phyloP scores from a whole-genome alignment of 148 eudicot genomes.

The Diospyros kaki region DNA sequence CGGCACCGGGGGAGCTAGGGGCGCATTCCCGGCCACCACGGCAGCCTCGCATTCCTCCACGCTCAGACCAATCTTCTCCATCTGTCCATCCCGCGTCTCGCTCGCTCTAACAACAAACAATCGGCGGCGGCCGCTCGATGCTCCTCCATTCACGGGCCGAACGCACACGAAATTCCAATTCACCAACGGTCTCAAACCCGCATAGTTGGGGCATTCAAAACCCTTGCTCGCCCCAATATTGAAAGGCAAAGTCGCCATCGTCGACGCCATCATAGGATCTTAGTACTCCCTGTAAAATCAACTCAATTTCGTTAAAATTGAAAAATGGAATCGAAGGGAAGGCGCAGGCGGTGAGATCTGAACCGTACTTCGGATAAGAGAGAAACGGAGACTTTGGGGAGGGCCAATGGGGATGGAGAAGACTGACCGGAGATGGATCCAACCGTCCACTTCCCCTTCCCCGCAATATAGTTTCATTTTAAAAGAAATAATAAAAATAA shows the following conservation, averaged over 20 bases:
- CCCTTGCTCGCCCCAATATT: constrained; percentile 32
- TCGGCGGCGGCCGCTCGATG: constrained; percentile 5
- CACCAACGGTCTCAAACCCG: constrained; percentile 15
- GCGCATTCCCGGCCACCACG: constrained; percentile 75
- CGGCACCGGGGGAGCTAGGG: constrained; percentile 71
- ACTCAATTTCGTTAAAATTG: too few relatives aligned
- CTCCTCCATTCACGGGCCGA: constrained; percentile 7
- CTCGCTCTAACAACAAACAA: constrained; percentile 32
- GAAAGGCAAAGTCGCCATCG: constrained; percentile 27
- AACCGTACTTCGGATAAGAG: too few relatives aligned
- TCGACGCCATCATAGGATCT: constrained; percentile 26
- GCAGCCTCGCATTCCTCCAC: constrained; percentile 89
- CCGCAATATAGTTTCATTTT: too few relatives aligned
- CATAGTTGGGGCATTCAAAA: constrained; percentile 18
- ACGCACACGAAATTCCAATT: constrained; percentile 10
- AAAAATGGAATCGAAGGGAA: too few relatives aligned
- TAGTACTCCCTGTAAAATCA: too few relatives aligned
- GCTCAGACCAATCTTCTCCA: constrained; percentile 39
- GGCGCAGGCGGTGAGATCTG: too few relatives aligned
- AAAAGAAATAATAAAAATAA: too few relatives aligned
- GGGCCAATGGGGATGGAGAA: too few relatives aligned
- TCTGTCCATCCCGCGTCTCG: constrained; percentile 27
- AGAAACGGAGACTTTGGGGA: too few relatives aligned
- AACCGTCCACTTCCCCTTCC: too few relatives aligned
- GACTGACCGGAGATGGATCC: too few relatives aligned